Evolutionary conservation across 352 stramenopile genomes (phyloP).

Genomic region (Phytopythium montanum): DNA sequence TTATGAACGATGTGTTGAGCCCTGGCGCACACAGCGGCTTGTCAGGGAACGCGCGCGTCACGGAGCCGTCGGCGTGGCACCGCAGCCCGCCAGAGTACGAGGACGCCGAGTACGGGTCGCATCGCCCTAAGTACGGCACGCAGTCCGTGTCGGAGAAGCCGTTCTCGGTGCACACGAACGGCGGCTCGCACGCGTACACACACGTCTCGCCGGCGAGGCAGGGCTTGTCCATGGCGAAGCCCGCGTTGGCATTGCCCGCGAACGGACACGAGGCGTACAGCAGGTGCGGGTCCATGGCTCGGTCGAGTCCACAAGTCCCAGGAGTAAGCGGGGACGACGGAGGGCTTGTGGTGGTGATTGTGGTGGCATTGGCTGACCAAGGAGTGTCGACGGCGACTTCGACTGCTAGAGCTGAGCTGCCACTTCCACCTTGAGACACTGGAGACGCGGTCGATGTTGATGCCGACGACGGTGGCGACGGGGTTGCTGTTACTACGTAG

Average conservation of each 20-base stretch:
- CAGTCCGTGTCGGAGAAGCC: constrained; percentile 10
- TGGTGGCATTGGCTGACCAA: neutral
- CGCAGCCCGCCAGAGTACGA: constrained; percentile 5
- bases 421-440: neutral
- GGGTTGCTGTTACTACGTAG: too few relatives aligned
- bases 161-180: constrained; percentile 10
- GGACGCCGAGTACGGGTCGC: constrained; percentile 7
- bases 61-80: constrained; percentile 5
- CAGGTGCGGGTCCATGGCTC: constrained; percentile 6
- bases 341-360: neutral
- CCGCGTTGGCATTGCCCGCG: constrained; percentile 3
- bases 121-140: constrained; percentile 6
- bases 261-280: constrained; percentile 6
- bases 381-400: neutral
- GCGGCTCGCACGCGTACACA: constrained; percentile 8
- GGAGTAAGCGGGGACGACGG: neutral
- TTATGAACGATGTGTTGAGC: constrained; percentile 5
- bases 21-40: constrained; percentile 4
- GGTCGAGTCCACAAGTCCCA: constrained; percentile 2
- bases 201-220: constrained; percentile 4
- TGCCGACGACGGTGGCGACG: neutral
- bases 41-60: constrained; percentile 1
- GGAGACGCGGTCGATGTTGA: neutral
- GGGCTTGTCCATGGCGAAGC: constrained; percentile 9
- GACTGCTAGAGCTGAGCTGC: neutral